These are phyloP conservation scores for Hyaloscypha hepaticicola DNA, from an alignment of 495 filamentous ascomycete species.

Conservation along the genomic window DNA sequence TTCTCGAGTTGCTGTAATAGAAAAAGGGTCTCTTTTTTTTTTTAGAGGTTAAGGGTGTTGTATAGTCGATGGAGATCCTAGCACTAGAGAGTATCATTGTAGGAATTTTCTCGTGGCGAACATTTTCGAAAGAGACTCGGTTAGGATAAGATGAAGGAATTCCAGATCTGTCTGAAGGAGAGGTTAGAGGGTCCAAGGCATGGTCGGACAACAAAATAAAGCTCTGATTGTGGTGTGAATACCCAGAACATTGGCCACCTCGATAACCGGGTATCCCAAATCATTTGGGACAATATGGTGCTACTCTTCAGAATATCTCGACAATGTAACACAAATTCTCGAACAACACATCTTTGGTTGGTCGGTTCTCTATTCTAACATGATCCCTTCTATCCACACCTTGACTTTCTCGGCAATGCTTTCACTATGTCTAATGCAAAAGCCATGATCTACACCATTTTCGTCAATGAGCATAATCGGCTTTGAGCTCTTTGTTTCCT, in stretches of 20 bases:
- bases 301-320: background rate
- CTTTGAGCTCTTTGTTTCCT: conserved; percentile 41
- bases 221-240: background rate
- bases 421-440: conserved; percentile 71
- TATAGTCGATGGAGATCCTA: background rate
- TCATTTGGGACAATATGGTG: background rate
- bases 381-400: conserved; percentile 59
- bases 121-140: background rate
- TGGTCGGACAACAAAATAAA: background rate
- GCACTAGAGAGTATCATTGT: background rate
- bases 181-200: background rate
- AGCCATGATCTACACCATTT: conserved; percentile 72
- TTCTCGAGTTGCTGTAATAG: too few relatives aligned
- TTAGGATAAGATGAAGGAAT: background rate
- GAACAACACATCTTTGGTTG: too few relatives aligned
- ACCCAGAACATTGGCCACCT: background rate
- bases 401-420: conserved; percentile 65
- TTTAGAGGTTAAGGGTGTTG: too few relatives aligned
- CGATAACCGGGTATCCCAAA: background rate
- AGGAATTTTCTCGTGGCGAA: background rate
- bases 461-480: conserved; percentile 73
- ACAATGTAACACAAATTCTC: background rate
- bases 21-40: too few relatives aligned
- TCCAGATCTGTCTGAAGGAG: background rate
- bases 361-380: conserved; percentile 7